These are phyloP conservation scores for Zygosaccharomyces pseudobailii DNA, from an alignment of 1,139 yeast genomes.

Conservation along the genomic window DNA sequence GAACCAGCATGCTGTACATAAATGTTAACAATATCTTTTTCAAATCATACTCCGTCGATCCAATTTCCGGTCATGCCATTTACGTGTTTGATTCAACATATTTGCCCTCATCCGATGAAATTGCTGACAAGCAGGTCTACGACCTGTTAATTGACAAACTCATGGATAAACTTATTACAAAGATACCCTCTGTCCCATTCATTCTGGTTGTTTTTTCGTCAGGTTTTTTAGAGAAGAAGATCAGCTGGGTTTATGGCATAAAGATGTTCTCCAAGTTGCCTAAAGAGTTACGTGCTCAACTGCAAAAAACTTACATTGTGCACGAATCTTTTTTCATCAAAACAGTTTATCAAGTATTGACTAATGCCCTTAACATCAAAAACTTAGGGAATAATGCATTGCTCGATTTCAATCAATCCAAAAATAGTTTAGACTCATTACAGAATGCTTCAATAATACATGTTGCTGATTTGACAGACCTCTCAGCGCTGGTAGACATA, in stretches of 20 bases:
- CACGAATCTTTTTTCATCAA: slow-evolving; percentile 91
- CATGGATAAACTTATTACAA: slow-evolving; percentile 35
- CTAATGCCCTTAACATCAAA: slow-evolving; percentile 52
- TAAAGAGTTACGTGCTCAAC: slow-evolving; percentile 48
- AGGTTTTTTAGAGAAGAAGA: slow-evolving; percentile 56
- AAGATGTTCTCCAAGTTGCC: slow-evolving; percentile 68
- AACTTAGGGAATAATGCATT: slow-evolving; percentile 30
- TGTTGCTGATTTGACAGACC: slow-evolving; percentile 47
- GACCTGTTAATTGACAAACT: slow-evolving; percentile 41
- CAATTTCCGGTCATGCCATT: slow-evolving; percentile 57
- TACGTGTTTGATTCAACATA: slow-evolving; percentile 74
- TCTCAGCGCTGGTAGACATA: slow-evolving; percentile 66
- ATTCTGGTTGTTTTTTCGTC: slow-evolving; percentile 71
- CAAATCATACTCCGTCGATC: slow-evolving; percentile 55
- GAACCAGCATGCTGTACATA: slow-evolving; percentile 30
- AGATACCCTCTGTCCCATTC: slow-evolving; percentile 54
- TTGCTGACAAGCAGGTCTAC: slow-evolving; percentile 35
- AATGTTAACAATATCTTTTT: slow-evolving; percentile 50
- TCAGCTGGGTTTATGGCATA: slow-evolving; percentile 72
- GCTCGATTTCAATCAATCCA: slow-evolving; percentile 10
- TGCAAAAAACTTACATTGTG: slow-evolving; percentile 67
- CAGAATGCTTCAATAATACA: slow-evolving; percentile 23
- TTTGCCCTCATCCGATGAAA: slow-evolving; percentile 47
- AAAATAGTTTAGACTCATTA: slow-evolving; percentile 9
- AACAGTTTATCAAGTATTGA: slow-evolving; percentile 68